Conservation (phyloP, 495 filamentous ascomycete genomes). For the Penicillium angulare region DNA sequence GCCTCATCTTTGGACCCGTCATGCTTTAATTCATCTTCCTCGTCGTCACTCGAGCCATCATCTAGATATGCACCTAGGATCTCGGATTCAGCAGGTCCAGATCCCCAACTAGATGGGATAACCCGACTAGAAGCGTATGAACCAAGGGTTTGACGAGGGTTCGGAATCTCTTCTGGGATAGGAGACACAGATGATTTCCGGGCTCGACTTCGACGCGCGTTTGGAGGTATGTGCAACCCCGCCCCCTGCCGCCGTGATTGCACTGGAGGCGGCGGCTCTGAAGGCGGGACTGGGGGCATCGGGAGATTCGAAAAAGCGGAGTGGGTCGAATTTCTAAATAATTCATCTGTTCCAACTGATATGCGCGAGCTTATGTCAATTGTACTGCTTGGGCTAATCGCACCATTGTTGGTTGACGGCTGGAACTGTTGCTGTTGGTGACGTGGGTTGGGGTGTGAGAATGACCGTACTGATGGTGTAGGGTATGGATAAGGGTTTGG, state of each 20-base stretch:
- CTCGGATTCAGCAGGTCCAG: slow-evolving; percentile 49
- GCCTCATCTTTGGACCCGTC: slow-evolving; percentile 54
- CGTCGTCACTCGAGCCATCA: slow-evolving; percentile 23
- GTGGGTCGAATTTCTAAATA: slow-evolving; percentile 35
- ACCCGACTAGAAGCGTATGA: slow-evolving; percentile 82
- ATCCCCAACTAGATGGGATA: slow-evolving; percentile 71
- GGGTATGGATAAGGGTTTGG: slow-evolving; percentile 27
- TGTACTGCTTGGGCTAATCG: slow-evolving; percentile 33
- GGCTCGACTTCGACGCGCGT: slow-evolving; percentile 19
- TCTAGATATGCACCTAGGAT: slow-evolving; percentile 42
- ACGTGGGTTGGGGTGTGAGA: slow-evolving; percentile 46
- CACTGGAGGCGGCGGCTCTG: slow-evolving; percentile 16
- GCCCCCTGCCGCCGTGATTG: slow-evolving; percentile 2
- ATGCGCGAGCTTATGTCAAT: slow-evolving; percentile 24
- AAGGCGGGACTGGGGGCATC: slow-evolving; percentile 31
- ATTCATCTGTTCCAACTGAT: slow-evolving; percentile 32
- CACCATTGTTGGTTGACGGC: slow-evolving; percentile 27
- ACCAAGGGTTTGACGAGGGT: slow-evolving; percentile 47
- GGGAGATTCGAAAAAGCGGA: slow-evolving; percentile 44
- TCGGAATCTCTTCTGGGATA: slow-evolving; percentile 77
- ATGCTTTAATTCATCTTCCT: slow-evolving; percentile 32
- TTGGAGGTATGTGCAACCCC: slow-evolving; percentile 20
- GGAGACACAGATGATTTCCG: slow-evolving; percentile 79
- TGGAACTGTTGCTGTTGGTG: slow-evolving; percentile 21
- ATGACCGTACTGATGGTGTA: slow-evolving; percentile 48